Evolutionary conservation across 2,329 filamentous ascomycete genomes (phyloP).

Genomic region (Drechslera avenae): DNA sequence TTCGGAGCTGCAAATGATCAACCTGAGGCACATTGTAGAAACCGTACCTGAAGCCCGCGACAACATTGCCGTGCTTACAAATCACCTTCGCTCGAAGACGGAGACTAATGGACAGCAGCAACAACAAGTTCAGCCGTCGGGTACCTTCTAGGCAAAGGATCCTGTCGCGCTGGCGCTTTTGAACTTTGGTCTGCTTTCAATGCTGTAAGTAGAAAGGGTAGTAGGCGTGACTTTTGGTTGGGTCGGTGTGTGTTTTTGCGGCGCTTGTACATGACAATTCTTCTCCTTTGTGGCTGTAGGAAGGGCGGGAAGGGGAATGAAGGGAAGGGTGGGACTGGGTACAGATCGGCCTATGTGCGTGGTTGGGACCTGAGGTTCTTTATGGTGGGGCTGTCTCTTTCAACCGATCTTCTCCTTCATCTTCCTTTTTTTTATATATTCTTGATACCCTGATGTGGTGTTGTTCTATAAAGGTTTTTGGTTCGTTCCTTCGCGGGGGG

Average conservation of each 20-base stretch:
- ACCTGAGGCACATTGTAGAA: constrained; percentile 72
- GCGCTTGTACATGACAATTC: not conserved
- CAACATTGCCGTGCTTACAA: constrained; percentile 51
- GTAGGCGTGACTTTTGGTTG: not conserved
- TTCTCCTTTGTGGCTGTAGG: not conserved
- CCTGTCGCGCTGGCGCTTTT: not conserved
- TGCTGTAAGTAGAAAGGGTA: not conserved
- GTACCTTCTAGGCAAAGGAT: constrained; percentile 1
- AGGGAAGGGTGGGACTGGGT: not conserved
- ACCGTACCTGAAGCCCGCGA: constrained; percentile 68
- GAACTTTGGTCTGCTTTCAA: not conserved
- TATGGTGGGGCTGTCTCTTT: not conserved
- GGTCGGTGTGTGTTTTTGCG: not conserved
- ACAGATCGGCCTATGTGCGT: no score
- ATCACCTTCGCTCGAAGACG: constrained; percentile 27
- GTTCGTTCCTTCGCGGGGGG: not conserved
- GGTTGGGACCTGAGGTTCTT: no score
- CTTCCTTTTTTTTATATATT: constrained; percentile 2
- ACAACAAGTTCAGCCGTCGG: constrained; percentile 8
- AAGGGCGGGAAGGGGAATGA: not conserved
- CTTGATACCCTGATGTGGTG: constrained; percentile 16
- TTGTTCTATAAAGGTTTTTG: not conserved
- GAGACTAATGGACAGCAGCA: constrained; percentile 10
- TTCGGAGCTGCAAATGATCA: constrained; percentile 66
- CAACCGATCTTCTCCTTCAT: not conserved